These are phyloP conservation scores for Phytophthora melonis DNA, from an alignment of 352 stramenopile genomes.

Conservation along the genomic window DNA sequence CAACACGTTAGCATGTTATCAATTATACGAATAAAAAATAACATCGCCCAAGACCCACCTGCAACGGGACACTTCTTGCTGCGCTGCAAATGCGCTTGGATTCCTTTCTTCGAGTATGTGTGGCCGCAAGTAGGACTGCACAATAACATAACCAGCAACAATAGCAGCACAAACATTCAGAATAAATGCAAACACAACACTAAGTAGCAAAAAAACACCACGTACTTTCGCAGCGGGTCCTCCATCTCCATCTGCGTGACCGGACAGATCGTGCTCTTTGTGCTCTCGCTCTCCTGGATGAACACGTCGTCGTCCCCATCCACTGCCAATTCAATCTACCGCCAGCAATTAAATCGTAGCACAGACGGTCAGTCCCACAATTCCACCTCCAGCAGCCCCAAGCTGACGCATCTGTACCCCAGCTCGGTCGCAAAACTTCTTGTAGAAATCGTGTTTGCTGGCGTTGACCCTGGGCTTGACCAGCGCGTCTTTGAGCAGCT, in stretches of 20 bases:
- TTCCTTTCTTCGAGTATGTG: conserved; percentile 86
- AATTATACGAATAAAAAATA: neutral
- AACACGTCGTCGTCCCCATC: conserved; percentile 83
- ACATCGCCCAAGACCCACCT: conserved; percentile 39
- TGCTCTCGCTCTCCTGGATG: conserved; percentile 84
- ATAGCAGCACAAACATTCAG: conserved; percentile 1
- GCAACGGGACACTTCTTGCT: conserved; percentile 84
- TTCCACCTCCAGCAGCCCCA: neutral
- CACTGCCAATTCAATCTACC: conserved; percentile 75
- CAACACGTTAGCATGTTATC: conserved; percentile 4
- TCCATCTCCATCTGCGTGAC: conserved; percentile 87
- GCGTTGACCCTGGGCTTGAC: conserved; percentile 66
- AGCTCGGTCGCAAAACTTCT: conserved; percentile 78
- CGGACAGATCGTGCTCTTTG: conserved; percentile 74
- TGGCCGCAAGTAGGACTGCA: conserved; percentile 75
- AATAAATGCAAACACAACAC: neutral
- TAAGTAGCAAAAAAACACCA: neutral
- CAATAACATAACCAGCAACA: conserved; percentile 5
- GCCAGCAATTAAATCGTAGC: neutral
- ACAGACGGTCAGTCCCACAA: neutral
- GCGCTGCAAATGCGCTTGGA: conserved; percentile 72
- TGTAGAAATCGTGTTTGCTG: conserved; percentile 78
- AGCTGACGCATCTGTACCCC: conserved; percentile 47
- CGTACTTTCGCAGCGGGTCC: conserved; percentile 79
- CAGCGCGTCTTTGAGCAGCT: conserved; percentile 63